Percentiles rank a stretch among this genome's conserved stretches.
These are phyloP conservation scores for Neonectria punicea DNA, from an alignment of 2,329 filamentous ascomycete genomes.

Conservation along the genomic window DNA sequence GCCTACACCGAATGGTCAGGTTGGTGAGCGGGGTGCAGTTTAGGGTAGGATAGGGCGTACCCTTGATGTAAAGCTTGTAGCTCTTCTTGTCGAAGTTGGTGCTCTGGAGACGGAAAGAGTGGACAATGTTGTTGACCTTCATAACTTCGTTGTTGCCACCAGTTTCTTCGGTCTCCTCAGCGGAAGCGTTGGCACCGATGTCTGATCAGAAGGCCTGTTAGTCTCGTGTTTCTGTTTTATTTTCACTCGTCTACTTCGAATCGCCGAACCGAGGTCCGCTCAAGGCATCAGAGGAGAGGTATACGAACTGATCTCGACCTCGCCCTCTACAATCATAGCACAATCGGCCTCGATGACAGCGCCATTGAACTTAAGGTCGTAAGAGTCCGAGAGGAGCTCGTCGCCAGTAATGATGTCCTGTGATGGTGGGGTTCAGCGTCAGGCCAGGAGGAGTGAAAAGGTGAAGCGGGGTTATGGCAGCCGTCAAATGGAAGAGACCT, in stretches of 20 bases:
- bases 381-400: constrained; percentile 98
- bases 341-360: constrained; percentile 89
- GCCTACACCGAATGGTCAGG: constrained; percentile 54
- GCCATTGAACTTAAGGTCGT: constrained; percentile 82
- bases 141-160: too few species aligned
- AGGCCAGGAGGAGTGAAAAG: constrained; percentile 32
- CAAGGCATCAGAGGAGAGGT: neutral
- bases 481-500: neutral
- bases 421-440: constrained; percentile 44
- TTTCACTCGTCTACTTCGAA: neutral
- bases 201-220: constrained; percentile 58
- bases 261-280: neutral
- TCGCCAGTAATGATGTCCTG: constrained; percentile 91
- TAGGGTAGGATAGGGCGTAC: constrained; percentile 57
- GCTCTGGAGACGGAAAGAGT: constrained; percentile 88
- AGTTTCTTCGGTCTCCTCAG: constrained; percentile 89
- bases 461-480: constrained; percentile 32
- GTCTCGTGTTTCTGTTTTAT: constrained; percentile 6
- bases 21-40: neutral
- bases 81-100: constrained; percentile 88
- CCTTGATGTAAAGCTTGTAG: constrained; percentile 86
- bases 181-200: constrained; percentile 95
- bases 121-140: constrained; percentile 90
- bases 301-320: constrained; percentile 76
- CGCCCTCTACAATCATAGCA: constrained; percentile 84